Percentiles rank a stretch among this genome's conserved stretches.
These are phyloP conservation scores for Globisporangium abappressorium DNA, from an alignment of 352 stramenopile species.

Conservation along the genomic window DNA sequence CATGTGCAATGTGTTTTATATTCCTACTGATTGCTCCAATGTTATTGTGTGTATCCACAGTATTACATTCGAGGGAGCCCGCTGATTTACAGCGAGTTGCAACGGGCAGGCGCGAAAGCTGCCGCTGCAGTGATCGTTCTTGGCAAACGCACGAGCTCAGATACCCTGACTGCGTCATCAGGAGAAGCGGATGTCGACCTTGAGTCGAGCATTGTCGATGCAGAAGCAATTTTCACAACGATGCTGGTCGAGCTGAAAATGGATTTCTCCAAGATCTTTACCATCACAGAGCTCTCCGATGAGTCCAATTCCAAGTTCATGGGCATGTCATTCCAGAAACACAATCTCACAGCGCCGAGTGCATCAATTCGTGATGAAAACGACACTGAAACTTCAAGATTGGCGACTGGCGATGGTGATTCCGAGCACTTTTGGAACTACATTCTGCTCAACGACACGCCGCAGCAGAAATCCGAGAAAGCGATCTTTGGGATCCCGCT, in stretches of 20 bases:
- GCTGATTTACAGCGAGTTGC: slow-evolving; percentile 71
- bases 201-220: slow-evolving; percentile 73
- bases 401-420: slow-evolving; percentile 7
- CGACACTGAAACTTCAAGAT: not conserved
- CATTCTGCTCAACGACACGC: slow-evolving; percentile 56
- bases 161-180: slow-evolving; percentile 22
- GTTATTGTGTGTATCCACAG: slow-evolving; percentile 23
- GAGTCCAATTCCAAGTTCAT: slow-evolving; percentile 88
- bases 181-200: slow-evolving; percentile 53
- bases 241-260: slow-evolving; percentile 88
- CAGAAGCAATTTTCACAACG: slow-evolving; percentile 81
- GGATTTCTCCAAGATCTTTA: slow-evolving; percentile 83
- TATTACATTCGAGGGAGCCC: slow-evolving; percentile 82
- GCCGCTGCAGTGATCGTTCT: slow-evolving; percentile 78
- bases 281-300: slow-evolving; percentile 79
- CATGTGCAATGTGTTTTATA: not conserved
- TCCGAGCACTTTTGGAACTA: slow-evolving; percentile 64
- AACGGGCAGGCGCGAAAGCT: slow-evolving; percentile 77
- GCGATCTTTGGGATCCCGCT: slow-evolving; percentile 79
- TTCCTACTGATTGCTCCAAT: not conserved
- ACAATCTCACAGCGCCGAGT: slow-evolving; percentile 17
- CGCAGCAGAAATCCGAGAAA: slow-evolving; percentile 61
- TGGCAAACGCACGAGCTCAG: slow-evolving; percentile 57
- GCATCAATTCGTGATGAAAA: not conserved
- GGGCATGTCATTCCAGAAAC: slow-evolving; percentile 68